These are phyloP conservation scores for Penicillium vulpinum DNA, from an alignment of 2,329 filamentous ascomycete genomes.

Conservation along the genomic window DNA sequence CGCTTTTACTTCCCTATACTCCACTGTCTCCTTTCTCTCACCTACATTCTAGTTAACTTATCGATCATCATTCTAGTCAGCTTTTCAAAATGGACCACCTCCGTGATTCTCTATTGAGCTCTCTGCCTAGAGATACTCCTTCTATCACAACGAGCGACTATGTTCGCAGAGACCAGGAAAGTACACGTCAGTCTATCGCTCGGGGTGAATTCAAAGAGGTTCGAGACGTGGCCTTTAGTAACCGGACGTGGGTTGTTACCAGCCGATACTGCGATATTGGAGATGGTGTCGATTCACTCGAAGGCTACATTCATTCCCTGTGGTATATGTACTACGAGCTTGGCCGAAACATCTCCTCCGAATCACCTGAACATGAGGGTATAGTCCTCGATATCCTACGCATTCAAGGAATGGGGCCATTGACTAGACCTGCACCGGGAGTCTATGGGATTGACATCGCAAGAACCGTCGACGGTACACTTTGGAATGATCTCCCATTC, in stretches of 20 bases:
- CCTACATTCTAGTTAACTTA: not conserved
- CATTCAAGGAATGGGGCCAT: slow-evolving; percentile 20
- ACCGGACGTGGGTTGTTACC: slow-evolving; percentile 16
- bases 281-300: slow-evolving; percentile 20
- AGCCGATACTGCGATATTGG: slow-evolving; percentile 19
- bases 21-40: not conserved
- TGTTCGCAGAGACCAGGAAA: not conserved
- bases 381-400: slow-evolving; percentile 28
- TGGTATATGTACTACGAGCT: slow-evolving; percentile 29
- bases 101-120: slow-evolving; percentile 15
- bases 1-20: not conserved
- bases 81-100: slow-evolving; percentile 12
- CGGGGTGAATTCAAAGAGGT: slow-evolving; percentile 9
- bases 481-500: slow-evolving; percentile 29
- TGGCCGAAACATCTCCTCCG: slow-evolving; percentile 11
- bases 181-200: not conserved
- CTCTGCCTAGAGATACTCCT: slow-evolving; percentile 11
- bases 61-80: not conserved
- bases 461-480: slow-evolving; percentile 22
- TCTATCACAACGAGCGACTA: not conserved
- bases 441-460: slow-evolving; percentile 23
- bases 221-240: slow-evolving; percentile 11
- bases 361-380: slow-evolving; percentile 21
- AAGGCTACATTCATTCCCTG: slow-evolving; percentile 17
- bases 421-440: slow-evolving; percentile 16